Base-by-base conservation (phyloP, 78 protist genomes). In the Protostelium mycophagum region DNA sequence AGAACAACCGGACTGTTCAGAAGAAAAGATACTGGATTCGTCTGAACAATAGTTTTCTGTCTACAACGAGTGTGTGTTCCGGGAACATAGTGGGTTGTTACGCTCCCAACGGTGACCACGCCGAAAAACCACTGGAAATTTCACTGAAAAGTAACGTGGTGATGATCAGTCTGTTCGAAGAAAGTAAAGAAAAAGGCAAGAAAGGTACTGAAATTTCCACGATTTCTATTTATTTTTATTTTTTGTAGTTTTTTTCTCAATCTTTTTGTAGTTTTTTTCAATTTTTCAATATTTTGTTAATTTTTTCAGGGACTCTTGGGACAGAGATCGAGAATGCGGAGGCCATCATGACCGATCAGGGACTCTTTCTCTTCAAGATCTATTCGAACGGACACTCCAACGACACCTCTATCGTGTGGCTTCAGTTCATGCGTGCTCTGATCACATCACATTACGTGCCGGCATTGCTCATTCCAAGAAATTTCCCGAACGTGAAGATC, bases 21-120 rank as follows among this genome's bases (percentile, higher is more conserved):
- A 86, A 28, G 35, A 86, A 86, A n/a, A 37, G 38, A 29, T 86
- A 31, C 36, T 28, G 28, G 88, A 23, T 37, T 28, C 1, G 88
- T 5, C 1, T 86, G 63, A 37, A 86, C 9, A 28, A 86, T 51
- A 35, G 5, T 9, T 86, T 86, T 51, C 35, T 37, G 37, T 29
- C 84, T 28, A 31, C 38, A 23, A 1, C 88, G 31, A 28, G 37
- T 25, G 28, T 34, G 34, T 88, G 90, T 28, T 28, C 37, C 34
- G 1, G 35, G 73, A n/a, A 23, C 36, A 88, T 88, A 1, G 90
- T 83, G 29, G 90, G 90, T n/a, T 88, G 90, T 28, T 88, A 88
- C 85, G 90, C 90, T 10, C 90, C 90, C 34, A 28, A 51, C 1
- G 90, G 90, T 1, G 90, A 88, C 10, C 90, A 88, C 38, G 84